Conservation (phyloP, 2,329 filamentous ascomycete genomes). For the Rhynchosporium agropyri region DNA sequence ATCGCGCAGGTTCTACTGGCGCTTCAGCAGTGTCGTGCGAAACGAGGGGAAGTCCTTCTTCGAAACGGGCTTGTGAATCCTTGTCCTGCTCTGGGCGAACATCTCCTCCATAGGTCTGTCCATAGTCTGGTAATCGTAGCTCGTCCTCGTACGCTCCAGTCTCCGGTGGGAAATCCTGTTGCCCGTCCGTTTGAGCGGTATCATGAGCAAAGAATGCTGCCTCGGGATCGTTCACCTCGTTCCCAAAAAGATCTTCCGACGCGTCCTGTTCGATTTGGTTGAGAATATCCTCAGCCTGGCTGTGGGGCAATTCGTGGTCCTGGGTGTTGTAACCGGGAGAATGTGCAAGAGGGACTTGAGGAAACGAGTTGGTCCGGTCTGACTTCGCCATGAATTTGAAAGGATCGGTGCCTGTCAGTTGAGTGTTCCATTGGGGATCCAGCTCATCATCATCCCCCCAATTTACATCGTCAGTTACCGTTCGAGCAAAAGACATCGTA, state of each 20-base stretch:
- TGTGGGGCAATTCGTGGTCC: slow-evolving; percentile 50
- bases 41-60: slow-evolving; percentile 70
- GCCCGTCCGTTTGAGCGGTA: slow-evolving; percentile 25
- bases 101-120: slow-evolving; percentile 35
- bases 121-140: slow-evolving; percentile 24
- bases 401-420: slow-evolving; percentile 56
- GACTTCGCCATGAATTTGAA: slow-evolving; percentile 62
- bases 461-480: slow-evolving; percentile 63
- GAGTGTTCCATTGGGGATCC: slow-evolving; percentile 55
- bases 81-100: slow-evolving; percentile 46
- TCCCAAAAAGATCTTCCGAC: slow-evolving; percentile 34
- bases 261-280: slow-evolving; percentile 51
- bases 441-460: slow-evolving; percentile 60
- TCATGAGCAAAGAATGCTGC: slow-evolving; percentile 50
- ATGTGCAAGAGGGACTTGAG: slow-evolving; percentile 53
- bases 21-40: slow-evolving; percentile 36
- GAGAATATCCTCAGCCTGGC: slow-evolving; percentile 57
- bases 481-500: slow-evolving; percentile 65
- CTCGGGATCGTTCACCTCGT: slow-evolving; percentile 48
- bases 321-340: slow-evolving; percentile 35
- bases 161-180: not conserved
- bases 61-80: slow-evolving; percentile 59
- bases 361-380: slow-evolving; percentile 66
- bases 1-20: slow-evolving; percentile 36
- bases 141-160: slow-evolving; percentile 15